Conservation (phyloP, 2,329 filamentous ascomycete species). For the Parascedosporium putredinis region DNA sequence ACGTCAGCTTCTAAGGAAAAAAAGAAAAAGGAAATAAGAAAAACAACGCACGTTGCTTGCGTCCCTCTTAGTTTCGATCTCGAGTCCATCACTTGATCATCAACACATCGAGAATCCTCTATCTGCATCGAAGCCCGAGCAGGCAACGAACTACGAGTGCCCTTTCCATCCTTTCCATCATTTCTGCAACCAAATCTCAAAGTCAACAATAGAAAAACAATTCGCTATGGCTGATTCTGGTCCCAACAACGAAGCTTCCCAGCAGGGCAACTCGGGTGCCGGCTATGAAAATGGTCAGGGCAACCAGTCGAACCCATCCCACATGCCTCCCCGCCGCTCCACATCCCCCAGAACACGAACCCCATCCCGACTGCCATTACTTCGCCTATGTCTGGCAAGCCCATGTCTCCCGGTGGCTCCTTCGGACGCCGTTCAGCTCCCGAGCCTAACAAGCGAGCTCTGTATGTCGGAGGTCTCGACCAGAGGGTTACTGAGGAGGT, state of each 20-base stretch:
- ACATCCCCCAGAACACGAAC: slow-evolving; percentile 94
- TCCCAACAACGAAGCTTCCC: slow-evolving; percentile 48
- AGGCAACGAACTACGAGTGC: not conserved
- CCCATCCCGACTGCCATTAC: slow-evolving; percentile 88
- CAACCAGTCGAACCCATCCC: slow-evolving; percentile 56
- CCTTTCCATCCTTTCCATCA: slow-evolving; percentile 1
- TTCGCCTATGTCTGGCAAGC: slow-evolving; percentile 63
- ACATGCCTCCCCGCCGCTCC: slow-evolving; percentile 88
- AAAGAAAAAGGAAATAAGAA: too few species aligned
- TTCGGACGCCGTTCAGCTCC: slow-evolving; percentile 85
- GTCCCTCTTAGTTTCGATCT: not conserved
- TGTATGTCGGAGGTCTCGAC: slow-evolving; percentile 93
- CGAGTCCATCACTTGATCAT: not conserved
- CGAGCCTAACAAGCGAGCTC: slow-evolving; percentile 94
- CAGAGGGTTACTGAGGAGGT: slow-evolving; percentile 94
- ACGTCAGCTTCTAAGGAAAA: not conserved
- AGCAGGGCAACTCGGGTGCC: slow-evolving; percentile 57
- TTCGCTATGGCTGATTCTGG: slow-evolving; percentile 67
- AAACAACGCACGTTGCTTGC: not conserved
- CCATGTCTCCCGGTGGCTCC: slow-evolving; percentile 73
- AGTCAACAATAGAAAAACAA: slow-evolving; percentile 11
- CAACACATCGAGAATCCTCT: not conserved
- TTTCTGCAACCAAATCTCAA: not conserved
- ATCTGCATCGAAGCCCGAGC: slow-evolving; percentile 1
- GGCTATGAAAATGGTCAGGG: slow-evolving; percentile 70